phyloP scores from a whole-genome alignment of 1,284 basidiomycete species.

The Ustilago shanxiensis region DNA sequence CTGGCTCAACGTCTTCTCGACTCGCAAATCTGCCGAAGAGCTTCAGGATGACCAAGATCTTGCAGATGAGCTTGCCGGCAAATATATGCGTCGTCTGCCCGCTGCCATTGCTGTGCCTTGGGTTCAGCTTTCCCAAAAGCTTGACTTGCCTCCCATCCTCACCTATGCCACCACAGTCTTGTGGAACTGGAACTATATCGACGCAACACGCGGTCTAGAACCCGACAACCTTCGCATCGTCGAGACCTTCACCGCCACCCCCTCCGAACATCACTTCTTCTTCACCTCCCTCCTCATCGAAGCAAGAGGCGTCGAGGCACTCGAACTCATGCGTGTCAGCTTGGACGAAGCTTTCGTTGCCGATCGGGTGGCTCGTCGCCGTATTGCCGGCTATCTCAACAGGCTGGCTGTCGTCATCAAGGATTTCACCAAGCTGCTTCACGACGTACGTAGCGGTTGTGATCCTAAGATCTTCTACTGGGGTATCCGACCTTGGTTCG shows the following conservation, averaged over 20 bases:
- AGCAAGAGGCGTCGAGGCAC: slow-evolving; percentile 85
- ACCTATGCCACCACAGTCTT: slow-evolving; percentile 94
- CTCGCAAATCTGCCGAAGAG: slow-evolving; percentile 26
- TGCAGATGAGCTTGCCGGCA: slow-evolving; percentile 48
- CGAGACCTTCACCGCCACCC: slow-evolving; percentile 83
- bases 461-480: slow-evolving; percentile 86
- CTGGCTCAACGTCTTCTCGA: slow-evolving; percentile 46
- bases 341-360: slow-evolving; percentile 93
- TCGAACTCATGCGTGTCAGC: slow-evolving; percentile 85
- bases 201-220: slow-evolving; percentile 62
- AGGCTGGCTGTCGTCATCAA: slow-evolving; percentile 79
- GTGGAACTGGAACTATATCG: slow-evolving; percentile 82
- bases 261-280: slow-evolving; percentile 91
- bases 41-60: slow-evolving; percentile 46
- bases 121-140: slow-evolving; percentile 78
- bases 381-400: slow-evolving; percentile 75
- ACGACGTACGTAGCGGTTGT: slow-evolving; percentile 78
- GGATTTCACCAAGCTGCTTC: slow-evolving; percentile 47
- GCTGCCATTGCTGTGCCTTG: slow-evolving; percentile 78
- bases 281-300: slow-evolving; percentile 90
- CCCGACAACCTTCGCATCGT: slow-evolving; percentile 71
- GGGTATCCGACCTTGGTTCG: slow-evolving; percentile 90
- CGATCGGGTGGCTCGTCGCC: slow-evolving; percentile 78
- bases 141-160: slow-evolving; percentile 88
- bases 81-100: slow-evolving; percentile 76